Percentiles rank a stretch among this genome's conserved stretches.
These are phyloP conservation scores for Glomus cerebriforme DNA, from an alignment of 192 early-diverging fungal species.

Conservation along the genomic window DNA sequence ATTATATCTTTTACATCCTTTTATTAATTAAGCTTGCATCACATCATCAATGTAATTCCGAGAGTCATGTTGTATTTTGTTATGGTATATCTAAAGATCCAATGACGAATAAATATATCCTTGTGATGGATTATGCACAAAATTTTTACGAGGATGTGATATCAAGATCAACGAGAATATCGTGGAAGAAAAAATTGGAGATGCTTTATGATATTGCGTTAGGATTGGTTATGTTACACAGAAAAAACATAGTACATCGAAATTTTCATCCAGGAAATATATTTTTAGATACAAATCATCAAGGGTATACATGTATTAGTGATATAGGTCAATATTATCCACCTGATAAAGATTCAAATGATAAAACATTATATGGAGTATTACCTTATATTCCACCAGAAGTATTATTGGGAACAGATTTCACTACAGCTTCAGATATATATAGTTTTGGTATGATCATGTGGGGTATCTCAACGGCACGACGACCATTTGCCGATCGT, in stretches of 20 bases:
- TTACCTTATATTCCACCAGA: constrained; percentile 18
- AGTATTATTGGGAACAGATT: background rate
- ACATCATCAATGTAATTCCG: constrained; percentile 3
- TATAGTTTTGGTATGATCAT: constrained; percentile 16
- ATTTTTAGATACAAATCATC: background rate
- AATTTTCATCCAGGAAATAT: constrained; percentile 21
- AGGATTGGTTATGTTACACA: background rate
- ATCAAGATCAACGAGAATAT: background rate
- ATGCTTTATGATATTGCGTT: background rate
- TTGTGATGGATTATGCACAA: constrained; percentile 5
- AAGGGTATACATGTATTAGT: background rate
- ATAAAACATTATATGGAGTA: background rate
- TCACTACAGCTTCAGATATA: background rate
- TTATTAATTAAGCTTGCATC: background rate
- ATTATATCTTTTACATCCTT: background rate
- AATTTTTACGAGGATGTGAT: background rate
- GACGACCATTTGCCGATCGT: background rate
- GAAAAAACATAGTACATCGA: background rate
- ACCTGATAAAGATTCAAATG: background rate
- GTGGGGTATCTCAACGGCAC: background rate
- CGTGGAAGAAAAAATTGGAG: constrained; percentile 14
- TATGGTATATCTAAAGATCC: constrained; percentile 24
- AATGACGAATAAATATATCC: constrained; percentile 7
- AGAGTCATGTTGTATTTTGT: constrained; percentile 3
- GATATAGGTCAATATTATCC: constrained; percentile 25